phyloP scores from a whole-genome alignment of 441 rosid genomes.

The Gossypium laxum region DNA sequence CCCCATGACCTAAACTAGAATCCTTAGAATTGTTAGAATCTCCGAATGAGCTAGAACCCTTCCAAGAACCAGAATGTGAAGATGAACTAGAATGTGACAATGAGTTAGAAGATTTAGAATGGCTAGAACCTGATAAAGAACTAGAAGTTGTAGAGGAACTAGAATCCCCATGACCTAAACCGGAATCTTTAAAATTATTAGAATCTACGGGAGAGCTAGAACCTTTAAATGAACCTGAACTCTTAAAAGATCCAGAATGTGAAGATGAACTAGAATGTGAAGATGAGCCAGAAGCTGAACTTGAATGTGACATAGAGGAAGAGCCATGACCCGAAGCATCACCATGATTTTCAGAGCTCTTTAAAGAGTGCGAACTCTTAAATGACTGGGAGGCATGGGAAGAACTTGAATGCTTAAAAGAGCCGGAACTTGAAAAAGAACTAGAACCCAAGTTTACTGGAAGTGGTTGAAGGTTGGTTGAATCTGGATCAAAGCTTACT shows the following conservation, averaged over 20 bases:
- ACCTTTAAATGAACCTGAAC: background rate
- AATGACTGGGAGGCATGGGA: background rate
- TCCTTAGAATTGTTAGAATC: background rate
- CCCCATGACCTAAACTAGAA: background rate
- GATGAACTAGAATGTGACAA: background rate
- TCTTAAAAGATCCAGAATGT: background rate
- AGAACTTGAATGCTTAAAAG: background rate
- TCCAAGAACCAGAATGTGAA: background rate
- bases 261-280: background rate
- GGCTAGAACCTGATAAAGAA: background rate
- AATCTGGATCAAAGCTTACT: background rate
- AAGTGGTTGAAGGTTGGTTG: no score
- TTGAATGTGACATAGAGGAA: background rate
- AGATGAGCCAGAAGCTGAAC: no score
- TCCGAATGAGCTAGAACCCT: background rate
- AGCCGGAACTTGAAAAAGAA: background rate
- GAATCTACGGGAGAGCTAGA: background rate
- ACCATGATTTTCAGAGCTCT: background rate
- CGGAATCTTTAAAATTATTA: background rate
- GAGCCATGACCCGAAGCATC: background rate
- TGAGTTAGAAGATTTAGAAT: background rate
- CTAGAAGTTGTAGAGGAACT: background rate
- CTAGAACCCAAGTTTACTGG: background rate
- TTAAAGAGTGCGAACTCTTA: background rate
- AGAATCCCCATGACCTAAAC: background rate